A percentile compares a stretch with the other conserved stretches of the same genome.
Conservation (phyloP, 2,329 filamentous ascomycete species). For the Leptographium galeiforme region DNA sequence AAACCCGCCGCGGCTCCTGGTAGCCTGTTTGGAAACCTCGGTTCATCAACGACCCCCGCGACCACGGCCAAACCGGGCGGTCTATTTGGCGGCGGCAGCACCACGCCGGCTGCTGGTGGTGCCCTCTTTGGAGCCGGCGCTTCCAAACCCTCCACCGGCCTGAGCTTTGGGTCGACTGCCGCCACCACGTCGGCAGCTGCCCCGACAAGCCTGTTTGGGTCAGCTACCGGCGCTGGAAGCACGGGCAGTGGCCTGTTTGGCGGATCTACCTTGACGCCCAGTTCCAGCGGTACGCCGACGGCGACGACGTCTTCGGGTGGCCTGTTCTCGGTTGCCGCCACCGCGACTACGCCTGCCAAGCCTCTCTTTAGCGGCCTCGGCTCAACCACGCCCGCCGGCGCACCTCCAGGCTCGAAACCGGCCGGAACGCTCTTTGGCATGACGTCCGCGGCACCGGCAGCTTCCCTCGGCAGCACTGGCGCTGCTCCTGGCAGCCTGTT, state of each 20-base stretch:
- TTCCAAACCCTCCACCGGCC: background rate
- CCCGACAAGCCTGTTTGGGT: background rate
- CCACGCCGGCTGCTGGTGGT: background rate
- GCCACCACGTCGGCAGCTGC: background rate
- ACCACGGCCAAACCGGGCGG: background rate
- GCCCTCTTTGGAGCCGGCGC: background rate
- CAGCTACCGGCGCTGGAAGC: background rate
- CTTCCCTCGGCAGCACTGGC: background rate
- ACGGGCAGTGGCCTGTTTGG: background rate
- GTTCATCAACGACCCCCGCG: background rate
- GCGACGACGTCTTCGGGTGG: conserved; percentile 6
- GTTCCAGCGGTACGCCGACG: conserved; percentile 2
- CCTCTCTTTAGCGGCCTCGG: conserved; percentile 26
- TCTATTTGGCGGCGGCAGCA: conserved; percentile 7
- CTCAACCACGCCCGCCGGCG: conserved; percentile 41
- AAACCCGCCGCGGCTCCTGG: background rate
- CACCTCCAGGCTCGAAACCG: conserved; percentile 29
- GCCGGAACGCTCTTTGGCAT: conserved; percentile 4
- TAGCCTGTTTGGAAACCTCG: background rate
- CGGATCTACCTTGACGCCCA: background rate
- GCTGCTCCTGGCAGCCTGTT: conserved; percentile 2
- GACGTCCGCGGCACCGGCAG: background rate
- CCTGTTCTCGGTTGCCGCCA: conserved; percentile 7
- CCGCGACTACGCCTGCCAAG: conserved; percentile 28
- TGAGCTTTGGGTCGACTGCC: background rate